phyloP scores from a whole-genome alignment of 805 yeast genomes.

The Candida montana region DNA sequence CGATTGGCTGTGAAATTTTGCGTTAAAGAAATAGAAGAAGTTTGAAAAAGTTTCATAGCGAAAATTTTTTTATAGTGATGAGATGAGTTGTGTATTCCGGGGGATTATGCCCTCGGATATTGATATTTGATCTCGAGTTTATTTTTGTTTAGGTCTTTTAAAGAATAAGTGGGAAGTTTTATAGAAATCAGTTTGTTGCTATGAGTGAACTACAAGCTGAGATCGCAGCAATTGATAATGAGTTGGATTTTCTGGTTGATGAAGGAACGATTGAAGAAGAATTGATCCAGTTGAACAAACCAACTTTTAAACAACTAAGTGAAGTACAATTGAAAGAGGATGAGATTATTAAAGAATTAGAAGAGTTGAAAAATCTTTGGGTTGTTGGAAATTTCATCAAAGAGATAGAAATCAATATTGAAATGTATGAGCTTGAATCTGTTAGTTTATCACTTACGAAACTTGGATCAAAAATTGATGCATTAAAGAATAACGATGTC shows the following conservation, averaged over 20 bases:
- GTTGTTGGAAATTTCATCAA: slow-evolving; percentile 18
- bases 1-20: slow-evolving; percentile 60
- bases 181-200: neutral
- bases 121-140: neutral
- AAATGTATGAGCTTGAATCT: slow-evolving; percentile 21
- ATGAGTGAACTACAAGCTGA: slow-evolving; percentile 3
- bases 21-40: slow-evolving; percentile 32
- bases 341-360: slow-evolving; percentile 15
- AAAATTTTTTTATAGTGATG: neutral
- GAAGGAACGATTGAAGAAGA: slow-evolving; percentile 9
- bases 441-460: slow-evolving; percentile 18
- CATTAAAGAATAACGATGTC: slow-evolving; percentile 2
- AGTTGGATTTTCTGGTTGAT: slow-evolving; percentile 10
- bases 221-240: slow-evolving; percentile 1
- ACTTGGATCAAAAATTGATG: slow-evolving; percentile 11
- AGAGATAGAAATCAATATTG: slow-evolving; percentile 22
- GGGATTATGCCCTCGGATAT: neutral
- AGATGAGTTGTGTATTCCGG: neutral
- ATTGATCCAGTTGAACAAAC: slow-evolving; percentile 8
- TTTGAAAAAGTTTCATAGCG: slow-evolving; percentile 2
- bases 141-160: neutral
- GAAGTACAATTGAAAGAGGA: slow-evolving; percentile 17
- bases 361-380: slow-evolving; percentile 21
- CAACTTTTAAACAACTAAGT: slow-evolving; percentile 13
- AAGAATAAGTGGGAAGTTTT: neutral